phyloP scores from a whole-genome alignment of 2,329 filamentous ascomycete genomes.

The Trichoderma hamatum region DNA sequence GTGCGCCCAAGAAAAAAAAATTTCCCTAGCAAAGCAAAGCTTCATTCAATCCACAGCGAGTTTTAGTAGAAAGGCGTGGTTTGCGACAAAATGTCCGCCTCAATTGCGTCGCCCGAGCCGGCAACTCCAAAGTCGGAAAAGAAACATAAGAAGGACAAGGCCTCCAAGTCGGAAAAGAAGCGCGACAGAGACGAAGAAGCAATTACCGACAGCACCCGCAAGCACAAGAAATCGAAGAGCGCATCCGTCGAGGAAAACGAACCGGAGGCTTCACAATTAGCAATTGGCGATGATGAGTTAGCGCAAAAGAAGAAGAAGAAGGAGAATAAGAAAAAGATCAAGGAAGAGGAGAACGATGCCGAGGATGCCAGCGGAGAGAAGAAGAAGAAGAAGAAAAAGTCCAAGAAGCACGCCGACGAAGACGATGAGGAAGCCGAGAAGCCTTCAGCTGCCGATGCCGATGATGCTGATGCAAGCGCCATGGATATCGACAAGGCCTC shows the following conservation, averaged over 20 bases:
- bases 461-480: conserved; percentile 38
- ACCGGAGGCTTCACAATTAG: conserved; percentile 21
- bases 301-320: conserved; percentile 42
- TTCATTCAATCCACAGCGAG: conserved; percentile 6
- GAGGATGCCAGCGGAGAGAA: conserved; percentile 31
- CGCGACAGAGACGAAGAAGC: conserved; percentile 49
- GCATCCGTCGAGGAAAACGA: conserved; percentile 41
- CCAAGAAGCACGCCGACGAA: conserved; percentile 40
- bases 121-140: conserved; percentile 42
- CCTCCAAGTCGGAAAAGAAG: conserved; percentile 47
- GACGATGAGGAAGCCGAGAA: conserved; percentile 31
- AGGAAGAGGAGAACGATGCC: conserved; percentile 32
- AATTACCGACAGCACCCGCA: conserved; percentile 46
- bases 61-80: background rate
- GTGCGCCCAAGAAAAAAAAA: conserved; percentile 18
- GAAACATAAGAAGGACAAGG: conserved; percentile 44
- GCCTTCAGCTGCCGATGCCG: conserved; percentile 32
- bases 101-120: conserved; percentile 39
- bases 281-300: conserved; percentile 39
- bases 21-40: conserved; percentile 16
- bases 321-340: conserved; percentile 37
- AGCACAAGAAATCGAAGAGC: conserved; percentile 56
- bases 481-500: conserved; percentile 46
- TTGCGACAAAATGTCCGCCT: conserved; percentile 24
- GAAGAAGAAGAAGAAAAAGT: conserved; percentile 39